Conservation (phyloP, 768 basidiomycete genomes). For the Crepidotus variabilis region DNA sequence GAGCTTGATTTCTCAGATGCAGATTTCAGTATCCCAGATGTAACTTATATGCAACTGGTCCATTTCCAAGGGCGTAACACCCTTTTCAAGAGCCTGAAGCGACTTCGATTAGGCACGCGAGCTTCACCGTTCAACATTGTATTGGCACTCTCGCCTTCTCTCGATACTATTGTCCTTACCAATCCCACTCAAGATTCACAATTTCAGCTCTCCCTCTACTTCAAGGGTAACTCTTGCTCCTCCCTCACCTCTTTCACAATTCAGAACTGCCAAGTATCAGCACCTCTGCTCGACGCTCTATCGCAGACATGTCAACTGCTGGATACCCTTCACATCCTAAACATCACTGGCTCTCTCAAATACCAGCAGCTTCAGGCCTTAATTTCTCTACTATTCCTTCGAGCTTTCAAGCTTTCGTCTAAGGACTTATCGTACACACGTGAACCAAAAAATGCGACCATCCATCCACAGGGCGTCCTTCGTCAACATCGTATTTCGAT, state of each 20-base stretch:
- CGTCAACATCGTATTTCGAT: not conserved
- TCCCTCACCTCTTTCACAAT: not conserved
- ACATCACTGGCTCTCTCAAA: not conserved
- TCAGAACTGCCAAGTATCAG: not conserved
- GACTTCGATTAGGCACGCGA: not conserved
- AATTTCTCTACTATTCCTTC: not conserved
- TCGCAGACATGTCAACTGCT: not conserved
- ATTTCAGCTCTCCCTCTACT: not conserved
- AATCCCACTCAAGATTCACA: not conserved
- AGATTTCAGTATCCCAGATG: not conserved
- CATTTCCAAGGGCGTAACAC: not conserved
- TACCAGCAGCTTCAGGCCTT: not conserved
- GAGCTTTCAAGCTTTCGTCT: not conserved
- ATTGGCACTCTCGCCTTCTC: not conserved
- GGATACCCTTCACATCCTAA: not conserved
- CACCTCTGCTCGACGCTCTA: not conserved
- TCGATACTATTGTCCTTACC: not conserved
- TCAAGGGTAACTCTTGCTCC: not conserved
- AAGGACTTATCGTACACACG: not conserved
- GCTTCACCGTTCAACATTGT: not conserved
- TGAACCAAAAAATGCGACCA: not conserved
- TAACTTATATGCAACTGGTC: not conserved
- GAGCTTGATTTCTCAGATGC: not conserved
- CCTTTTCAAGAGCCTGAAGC: not conserved
- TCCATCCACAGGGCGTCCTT: not conserved